Base-by-base conservation (phyloP, 1,284 basidiomycete species). In the Austroboletus niveus region DNA sequence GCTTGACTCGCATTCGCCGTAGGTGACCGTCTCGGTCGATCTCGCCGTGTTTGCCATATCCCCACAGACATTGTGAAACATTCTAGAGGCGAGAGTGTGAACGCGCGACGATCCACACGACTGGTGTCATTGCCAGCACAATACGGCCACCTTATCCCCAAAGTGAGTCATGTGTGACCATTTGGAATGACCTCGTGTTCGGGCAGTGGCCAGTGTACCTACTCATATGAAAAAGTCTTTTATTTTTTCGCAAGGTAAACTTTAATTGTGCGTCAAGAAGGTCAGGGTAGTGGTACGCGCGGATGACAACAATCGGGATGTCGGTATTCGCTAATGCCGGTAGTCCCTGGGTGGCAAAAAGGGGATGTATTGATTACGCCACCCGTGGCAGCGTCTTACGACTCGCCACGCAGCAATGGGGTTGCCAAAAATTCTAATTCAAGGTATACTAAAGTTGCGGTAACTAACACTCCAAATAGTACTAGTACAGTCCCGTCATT, bases 341-440 rank as follows among this genome's bases (percentile, higher is more conserved):
- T 48, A 10, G 58, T 61, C 60, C 62, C 62, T 63, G 64, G 9
- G 64, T 62, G 64, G 64, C 64, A 41, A 52, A 40, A 46, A 46
- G 47, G 45, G 55, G 15, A 27, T 29, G 29, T 35, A 38, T 40
- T 45, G 49, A 51, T 8, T 34, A 39, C 57, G 62, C 59, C 64
- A 62, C 63, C 45, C 36, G 35, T 43, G 43, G 20, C 53, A 50
- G 22, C 30, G 12, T 22, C 55, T 46, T 12, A 22, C 36, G 11
- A 35, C 46, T 48, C 36, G 36, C 45, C 46, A 27, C 43, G 14
- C 42, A 48, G 22, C 32, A 35, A 17, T 39, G 48, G 14, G 35
- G 44, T 45, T 55, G 56, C 56, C 65, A 68, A 65, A 64, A 68
- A 60, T 65, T 66, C 68, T 65, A 69, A 55, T 69, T 69, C 68